These are phyloP conservation scores for Vanrija sp. DNA, from an alignment of 1,284 basidiomycete genomes.

Conservation along the genomic window DNA sequence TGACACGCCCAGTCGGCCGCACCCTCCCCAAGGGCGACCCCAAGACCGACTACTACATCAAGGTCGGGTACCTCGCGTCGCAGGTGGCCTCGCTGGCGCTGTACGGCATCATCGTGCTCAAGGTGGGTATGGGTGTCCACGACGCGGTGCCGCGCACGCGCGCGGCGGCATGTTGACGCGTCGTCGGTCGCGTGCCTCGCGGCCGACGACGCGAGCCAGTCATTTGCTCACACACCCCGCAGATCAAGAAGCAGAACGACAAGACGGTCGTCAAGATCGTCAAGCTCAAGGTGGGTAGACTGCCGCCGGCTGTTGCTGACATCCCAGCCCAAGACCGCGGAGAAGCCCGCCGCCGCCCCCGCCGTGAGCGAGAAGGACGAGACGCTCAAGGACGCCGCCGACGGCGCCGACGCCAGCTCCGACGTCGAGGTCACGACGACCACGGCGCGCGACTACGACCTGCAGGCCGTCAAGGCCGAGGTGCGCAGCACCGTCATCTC, in stretches of 20 bases:
- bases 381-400: not conserved
- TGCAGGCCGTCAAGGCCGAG: not conserved
- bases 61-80: not conserved
- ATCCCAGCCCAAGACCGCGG: no score
- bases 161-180: no score
- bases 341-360: not conserved
- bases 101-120: not conserved
- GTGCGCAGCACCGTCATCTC: not conserved
- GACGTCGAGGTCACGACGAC: not conserved
- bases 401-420: conserved; percentile 5
- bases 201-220: no score
- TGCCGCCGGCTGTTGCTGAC: no score
- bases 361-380: not conserved
- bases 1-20: not conserved
- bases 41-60: not conserved
- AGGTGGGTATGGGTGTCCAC: not conserved
- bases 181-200: no score
- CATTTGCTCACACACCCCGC: not conserved
- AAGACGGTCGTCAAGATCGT: not conserved
- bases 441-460: not conserved
- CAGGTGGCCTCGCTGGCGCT: not conserved
- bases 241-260: not conserved
- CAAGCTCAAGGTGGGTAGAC: not conserved
- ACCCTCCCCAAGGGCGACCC: not conserved
- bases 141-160: no score